Evolutionary conservation across 148 eudicot species (phyloP).

Genomic region (Vaccinium corymbosum): DNA sequence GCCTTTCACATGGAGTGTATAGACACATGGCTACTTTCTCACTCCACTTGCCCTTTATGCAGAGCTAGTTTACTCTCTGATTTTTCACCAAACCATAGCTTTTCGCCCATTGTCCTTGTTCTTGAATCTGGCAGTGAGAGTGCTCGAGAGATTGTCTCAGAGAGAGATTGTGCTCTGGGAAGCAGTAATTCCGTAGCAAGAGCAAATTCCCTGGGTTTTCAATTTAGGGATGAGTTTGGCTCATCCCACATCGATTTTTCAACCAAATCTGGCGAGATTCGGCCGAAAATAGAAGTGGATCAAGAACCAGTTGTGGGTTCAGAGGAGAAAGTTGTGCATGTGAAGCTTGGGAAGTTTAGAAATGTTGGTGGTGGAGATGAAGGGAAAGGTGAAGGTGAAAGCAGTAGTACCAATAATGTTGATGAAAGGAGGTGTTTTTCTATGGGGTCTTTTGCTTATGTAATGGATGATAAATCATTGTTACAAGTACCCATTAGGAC

Average conservation of each 20-base stretch:
- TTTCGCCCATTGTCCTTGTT: constrained; percentile 58
- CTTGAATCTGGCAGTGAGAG: constrained; percentile 67
- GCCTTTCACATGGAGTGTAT: constrained; percentile 93
- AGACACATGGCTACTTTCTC: constrained; percentile 88
- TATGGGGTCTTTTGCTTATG: constrained; percentile 94
- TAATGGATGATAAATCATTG: constrained; percentile 64
- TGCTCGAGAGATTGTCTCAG: constrained; percentile 45
- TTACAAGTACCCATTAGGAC: constrained; percentile 71
- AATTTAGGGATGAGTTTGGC: constrained; percentile 24
- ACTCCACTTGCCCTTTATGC: constrained; percentile 95
- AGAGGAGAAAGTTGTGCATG: constrained; percentile 49
- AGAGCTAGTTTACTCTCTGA: constrained; percentile 53
- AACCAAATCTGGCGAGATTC: constrained; percentile 36
- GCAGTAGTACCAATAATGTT: constrained; percentile 21
- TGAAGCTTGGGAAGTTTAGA: constrained; percentile 78
- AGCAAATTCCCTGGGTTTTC: constrained; percentile 32
- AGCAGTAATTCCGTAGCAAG: constrained; percentile 24
- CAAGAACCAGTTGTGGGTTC: neutral
- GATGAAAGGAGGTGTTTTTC: constrained; percentile 81
- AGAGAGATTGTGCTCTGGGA: constrained; percentile 20
- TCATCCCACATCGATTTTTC: constrained; percentile 19
- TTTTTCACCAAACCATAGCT: constrained; percentile 18
- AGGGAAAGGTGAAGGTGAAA: constrained; percentile 31
- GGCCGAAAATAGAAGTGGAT: neutral
- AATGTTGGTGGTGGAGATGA: constrained; percentile 42